Percentiles rank a stretch among this genome's conserved stretches.
These are phyloP conservation scores for Inga laurina DNA, from an alignment of 306 rosid species.

Conservation along the genomic window DNA sequence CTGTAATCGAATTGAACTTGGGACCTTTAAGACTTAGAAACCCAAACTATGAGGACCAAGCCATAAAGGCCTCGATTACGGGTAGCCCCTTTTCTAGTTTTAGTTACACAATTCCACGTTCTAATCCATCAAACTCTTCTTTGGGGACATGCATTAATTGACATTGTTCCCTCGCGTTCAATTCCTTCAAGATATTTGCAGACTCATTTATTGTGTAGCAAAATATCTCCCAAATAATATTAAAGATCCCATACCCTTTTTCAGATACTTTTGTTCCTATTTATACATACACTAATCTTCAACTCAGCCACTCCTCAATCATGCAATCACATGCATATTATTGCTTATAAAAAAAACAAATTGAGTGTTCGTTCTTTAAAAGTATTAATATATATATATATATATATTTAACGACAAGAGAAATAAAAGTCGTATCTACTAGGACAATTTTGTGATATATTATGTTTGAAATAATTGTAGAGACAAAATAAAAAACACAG, in stretches of 20 bases:
- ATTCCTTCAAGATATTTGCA: neutral
- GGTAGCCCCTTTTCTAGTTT: too few relatives aligned
- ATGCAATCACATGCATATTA: neutral
- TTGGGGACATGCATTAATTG: neutral
- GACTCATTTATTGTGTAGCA: neutral
- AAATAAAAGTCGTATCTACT: neutral
- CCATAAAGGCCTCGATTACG: too few relatives aligned
- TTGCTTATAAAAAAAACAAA: neutral
- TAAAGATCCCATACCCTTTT: neutral
- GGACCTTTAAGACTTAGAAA: too few relatives aligned
- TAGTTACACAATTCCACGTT: neutral
- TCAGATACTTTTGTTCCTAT: neutral
- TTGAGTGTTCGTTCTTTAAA: neutral
- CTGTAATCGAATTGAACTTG: too few relatives aligned
- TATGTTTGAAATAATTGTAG: neutral
- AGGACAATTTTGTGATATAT: neutral
- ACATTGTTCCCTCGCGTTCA: neutral
- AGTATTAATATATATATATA: neutral
- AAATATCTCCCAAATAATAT: neutral
- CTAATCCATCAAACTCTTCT: neutral
- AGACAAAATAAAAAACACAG: neutral
- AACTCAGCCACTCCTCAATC: neutral
- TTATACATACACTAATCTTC: neutral
- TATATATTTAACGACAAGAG: too few relatives aligned
- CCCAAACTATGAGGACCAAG: too few relatives aligned